Evolutionary conservation across 139 green algal genomes (phyloP).

Genomic region (Bryopsis sp.): DNA sequence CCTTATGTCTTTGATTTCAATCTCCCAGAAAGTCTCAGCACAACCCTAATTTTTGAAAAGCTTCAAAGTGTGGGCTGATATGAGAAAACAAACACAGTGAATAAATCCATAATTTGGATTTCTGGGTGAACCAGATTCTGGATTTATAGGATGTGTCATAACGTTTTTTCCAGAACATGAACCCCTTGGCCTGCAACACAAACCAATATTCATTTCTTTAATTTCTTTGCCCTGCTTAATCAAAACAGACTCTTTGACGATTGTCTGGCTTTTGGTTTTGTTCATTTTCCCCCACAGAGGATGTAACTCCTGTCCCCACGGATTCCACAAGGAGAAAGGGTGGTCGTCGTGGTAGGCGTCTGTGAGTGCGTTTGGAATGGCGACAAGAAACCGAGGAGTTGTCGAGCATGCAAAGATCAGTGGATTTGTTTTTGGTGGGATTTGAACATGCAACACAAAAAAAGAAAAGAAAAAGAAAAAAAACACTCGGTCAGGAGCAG

Average conservation of each 20-base stretch:
- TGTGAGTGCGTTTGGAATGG: constrained; percentile 58
- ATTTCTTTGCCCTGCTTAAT: not conserved
- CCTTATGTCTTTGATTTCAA: no score
- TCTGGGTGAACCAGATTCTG: no score
- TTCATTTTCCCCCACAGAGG: constrained; percentile 59
- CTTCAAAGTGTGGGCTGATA: no score
- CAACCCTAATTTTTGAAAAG: no score
- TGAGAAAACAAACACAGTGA: no score
- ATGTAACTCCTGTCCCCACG: constrained; percentile 98
- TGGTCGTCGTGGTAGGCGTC: constrained; percentile 88
- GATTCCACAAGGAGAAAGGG: constrained; percentile 95
- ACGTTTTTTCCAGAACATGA: not conserved
- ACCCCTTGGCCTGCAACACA: not conserved
- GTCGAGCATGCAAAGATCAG: no score
- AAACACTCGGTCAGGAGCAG: no score
- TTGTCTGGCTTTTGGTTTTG: not conserved
- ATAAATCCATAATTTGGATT: no score
- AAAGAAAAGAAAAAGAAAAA: no score
- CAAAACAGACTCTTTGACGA: not conserved
- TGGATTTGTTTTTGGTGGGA: no score
- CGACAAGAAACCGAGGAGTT: not conserved
- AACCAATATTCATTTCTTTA: not conserved
- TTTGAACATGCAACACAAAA: no score
- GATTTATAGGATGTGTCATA: not conserved
- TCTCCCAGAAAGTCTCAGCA: no score